Evolutionary conservation across 495 filamentous ascomycete genomes (phyloP), one percentile per base, ranked within the genome.

Genomic region (Trichoderma reesei): DNA sequence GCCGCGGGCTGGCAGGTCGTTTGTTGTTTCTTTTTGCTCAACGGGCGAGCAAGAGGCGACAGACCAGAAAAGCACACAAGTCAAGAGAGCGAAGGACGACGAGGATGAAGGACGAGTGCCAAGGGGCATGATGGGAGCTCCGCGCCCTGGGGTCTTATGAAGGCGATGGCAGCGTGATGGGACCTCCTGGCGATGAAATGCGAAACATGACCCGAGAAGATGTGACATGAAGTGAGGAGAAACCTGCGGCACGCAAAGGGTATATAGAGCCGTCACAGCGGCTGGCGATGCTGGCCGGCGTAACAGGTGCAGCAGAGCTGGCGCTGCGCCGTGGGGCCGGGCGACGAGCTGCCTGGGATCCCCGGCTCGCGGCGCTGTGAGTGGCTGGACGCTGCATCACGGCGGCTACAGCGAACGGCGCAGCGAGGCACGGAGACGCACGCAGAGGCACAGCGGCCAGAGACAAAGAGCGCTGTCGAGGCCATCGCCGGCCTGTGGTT

Each of bases 1-100:
- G 31, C 85, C 85, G 64, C 74, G 72, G 39, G 68, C 70, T n/a
- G 84, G 79, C 59, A 84, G 79, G 1, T 81, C 84, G 70, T 86
- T 73, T 67, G 83, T 80, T 1, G 74, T 75, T 31, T 74, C 73
- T 59, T 76, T 73, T 61, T 73, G 72, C n/a, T 72, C 72, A 10
- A 67, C 70, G 38, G 71, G 72, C 63, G 69, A 48, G 3, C 20
- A 34, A 31, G 5, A 10, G 41, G 54, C 51, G 71, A 51, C 62
- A 66, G 60, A 65, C 73, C 69, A 72, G 70, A 75, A 64, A 70
- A 69, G 69, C 68, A 66, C 71, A 71, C 66, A 72, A 71, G 67
- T 63, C 70, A 70, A 71, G 69, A 33, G 14, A 26, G 51, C 51
- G 68, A 63, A 63, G 69, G 60, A 69, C 68, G 61, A 46, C 10